A percentile compares a stretch with the other conserved stretches of the same genome.
Evolutionary conservation across 371 early-diverging fungal species (phyloP).

Genomic region (Lichtheimia ramosa): DNA sequence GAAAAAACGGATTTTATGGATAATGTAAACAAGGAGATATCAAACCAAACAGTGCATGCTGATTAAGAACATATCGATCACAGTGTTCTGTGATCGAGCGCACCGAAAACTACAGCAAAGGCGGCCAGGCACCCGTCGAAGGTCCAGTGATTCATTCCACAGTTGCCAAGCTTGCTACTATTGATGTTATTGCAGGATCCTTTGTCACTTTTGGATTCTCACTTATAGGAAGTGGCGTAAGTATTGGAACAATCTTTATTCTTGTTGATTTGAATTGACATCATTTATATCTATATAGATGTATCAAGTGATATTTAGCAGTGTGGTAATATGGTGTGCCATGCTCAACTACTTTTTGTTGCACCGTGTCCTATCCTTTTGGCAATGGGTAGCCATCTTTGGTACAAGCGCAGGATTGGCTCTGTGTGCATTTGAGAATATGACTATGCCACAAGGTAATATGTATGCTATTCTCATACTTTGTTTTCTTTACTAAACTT

Average conservation of each 20-base stretch:
- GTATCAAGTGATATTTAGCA: constrained; percentile 76
- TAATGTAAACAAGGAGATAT: neutral
- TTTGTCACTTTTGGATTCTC: constrained; percentile 73
- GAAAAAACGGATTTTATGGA: constrained; percentile 9
- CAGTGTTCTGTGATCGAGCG: neutral
- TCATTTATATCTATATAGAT: constrained; percentile 52
- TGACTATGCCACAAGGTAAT: too few species aligned
- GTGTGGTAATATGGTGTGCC: constrained; percentile 78
- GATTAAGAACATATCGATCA: constrained; percentile 13
- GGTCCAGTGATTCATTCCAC: constrained; percentile 47
- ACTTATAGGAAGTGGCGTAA: constrained; percentile 73
- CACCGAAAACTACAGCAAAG: constrained; percentile 1
- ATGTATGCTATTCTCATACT: neutral
- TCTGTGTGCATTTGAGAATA: constrained; percentile 41
- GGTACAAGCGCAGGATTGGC: constrained; percentile 70
- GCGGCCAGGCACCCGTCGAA: constrained; percentile 10
- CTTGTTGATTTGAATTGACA: neutral
- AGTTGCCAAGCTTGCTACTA: constrained; percentile 50
- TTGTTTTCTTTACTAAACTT: neutral
- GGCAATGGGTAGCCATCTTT: constrained; percentile 70
- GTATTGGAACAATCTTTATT: neutral
- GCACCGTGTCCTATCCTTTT: constrained; percentile 45
- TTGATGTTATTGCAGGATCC: constrained; percentile 72
- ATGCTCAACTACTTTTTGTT: constrained; percentile 65
- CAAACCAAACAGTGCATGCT: constrained; percentile 13